Base-by-base conservation (phyloP, 164 flowering plant species). In the Pachysandra terminalis region DNA sequence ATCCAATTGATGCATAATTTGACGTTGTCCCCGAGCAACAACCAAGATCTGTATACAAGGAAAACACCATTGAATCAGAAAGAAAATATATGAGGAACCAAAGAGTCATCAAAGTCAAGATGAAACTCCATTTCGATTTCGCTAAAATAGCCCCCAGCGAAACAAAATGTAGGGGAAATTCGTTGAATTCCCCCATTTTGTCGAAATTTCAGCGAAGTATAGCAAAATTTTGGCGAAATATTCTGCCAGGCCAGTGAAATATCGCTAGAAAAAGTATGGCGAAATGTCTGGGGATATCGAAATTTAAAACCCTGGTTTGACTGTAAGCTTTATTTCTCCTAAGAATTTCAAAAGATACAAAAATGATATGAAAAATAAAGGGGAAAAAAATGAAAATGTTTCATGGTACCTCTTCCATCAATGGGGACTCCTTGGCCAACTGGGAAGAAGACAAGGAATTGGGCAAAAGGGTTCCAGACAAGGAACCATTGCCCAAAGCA, bases 361-460 rank as follows among this genome's bases (percentile, higher is more conserved):
- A 41, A 40, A 26, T 19, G 17, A n/a, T 9, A 16, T 3, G 48
- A 16, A 10, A 16, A 21, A 10, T 0, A 58, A 69, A 19, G 15
- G 13, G n/a, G n/a, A n/a, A n/a, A 16, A 67, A 64, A 27, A 7
- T n/a, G 59, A 22, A 61, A 23, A 54, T 27, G 52, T 32, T 56
- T 9, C 32, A 55, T n/a, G 5, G 3, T 81, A 96, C 99, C 98
- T 96, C 98, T 60, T 93, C 98, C 77, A 83, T 59, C 19, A 91
- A 69, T 23, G 87, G 75, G 35, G 87, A 80, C 6, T 93, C 98
- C 80, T 85, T 90, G 14, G 86, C 83, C 67, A 93, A 73, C 66
- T 87, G 96, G 62, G 90, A 83, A 0, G 90, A 87, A 41, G 98
- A 93, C 2, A 85, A 80, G 52, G 95, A 91, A 74, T 74, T 83